These are phyloP conservation scores for Arctium lappa DNA, from an alignment of 129 eudicot species.

Conservation along the genomic window DNA sequence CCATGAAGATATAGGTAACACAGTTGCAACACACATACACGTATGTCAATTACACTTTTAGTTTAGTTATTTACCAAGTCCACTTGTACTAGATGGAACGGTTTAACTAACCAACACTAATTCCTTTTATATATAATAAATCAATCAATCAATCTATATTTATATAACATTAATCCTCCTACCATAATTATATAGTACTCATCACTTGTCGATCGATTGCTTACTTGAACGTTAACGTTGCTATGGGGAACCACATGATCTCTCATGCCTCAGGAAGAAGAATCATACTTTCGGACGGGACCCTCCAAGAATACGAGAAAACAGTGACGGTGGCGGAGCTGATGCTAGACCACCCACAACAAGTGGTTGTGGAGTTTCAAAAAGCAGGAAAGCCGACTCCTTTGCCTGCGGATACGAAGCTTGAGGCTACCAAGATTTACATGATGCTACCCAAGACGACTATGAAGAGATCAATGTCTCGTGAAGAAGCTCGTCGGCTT, in stretches of 20 bases:
- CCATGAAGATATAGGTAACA: background rate
- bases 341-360: constrained; percentile 66
- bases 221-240: background rate
- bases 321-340: constrained; percentile 77
- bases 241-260: constrained; percentile 59
- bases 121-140: constrained; percentile 13
- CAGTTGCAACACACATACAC: constrained; percentile 7
- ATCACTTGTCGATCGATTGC: background rate
- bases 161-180: too few relatives aligned
- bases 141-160: background rate
- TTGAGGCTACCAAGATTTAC: constrained; percentile 56
- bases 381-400: constrained; percentile 40
- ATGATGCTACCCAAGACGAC: constrained; percentile 55
- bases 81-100: constrained; percentile 64
- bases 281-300: constrained; percentile 62
- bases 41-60: constrained; percentile 9
- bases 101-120: constrained; percentile 64
- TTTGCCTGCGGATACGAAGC: constrained; percentile 63
- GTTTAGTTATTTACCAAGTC: constrained; percentile 43
- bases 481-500: constrained; percentile 48
- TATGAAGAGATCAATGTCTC: constrained; percentile 20
- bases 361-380: constrained; percentile 59
- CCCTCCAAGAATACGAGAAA: constrained; percentile 42
- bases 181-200: too few relatives aligned
- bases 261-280: constrained; percentile 41